Percentiles rank a stretch among this genome's conserved stretches.
These are phyloP conservation scores for Monosporascus sp. DNA, from an alignment of 2,329 filamentous ascomycete species.

Conservation along the genomic window DNA sequence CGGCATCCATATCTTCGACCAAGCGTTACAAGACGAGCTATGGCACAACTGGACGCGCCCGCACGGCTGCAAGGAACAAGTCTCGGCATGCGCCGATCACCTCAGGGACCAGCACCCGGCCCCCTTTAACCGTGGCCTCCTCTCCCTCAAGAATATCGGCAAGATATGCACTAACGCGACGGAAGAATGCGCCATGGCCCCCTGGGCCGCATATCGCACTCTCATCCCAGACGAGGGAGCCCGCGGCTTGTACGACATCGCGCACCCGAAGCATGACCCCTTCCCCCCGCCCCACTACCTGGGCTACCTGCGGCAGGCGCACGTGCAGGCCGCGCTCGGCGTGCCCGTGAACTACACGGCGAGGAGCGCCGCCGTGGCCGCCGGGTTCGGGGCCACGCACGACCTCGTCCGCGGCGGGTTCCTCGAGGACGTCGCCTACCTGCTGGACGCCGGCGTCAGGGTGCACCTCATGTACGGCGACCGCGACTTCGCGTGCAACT, in stretches of 20 bases:
- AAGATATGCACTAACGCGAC: constrained; percentile 49
- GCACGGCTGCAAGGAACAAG: not conserved
- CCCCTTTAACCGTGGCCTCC: not conserved
- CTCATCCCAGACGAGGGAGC: constrained; percentile 4
- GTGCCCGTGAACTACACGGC: constrained; percentile 52
- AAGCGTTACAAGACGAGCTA: not conserved
- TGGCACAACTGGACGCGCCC: not conserved
- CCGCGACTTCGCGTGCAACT: constrained; percentile 50
- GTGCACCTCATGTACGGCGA: constrained; percentile 53
- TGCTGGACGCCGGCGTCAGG: constrained; percentile 50
- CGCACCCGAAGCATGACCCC: constrained; percentile 36
- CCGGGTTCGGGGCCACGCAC: constrained; percentile 33
- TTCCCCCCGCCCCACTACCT: constrained; percentile 47
- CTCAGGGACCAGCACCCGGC: not conserved
- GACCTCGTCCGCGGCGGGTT: constrained; percentile 22
- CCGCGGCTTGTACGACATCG: constrained; percentile 21
- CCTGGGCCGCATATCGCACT: not conserved
- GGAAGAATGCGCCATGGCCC: not conserved
- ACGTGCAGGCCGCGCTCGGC: constrained; percentile 45
- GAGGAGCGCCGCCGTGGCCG: constrained; percentile 33
- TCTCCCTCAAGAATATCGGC: constrained; percentile 31
- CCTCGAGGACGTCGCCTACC: constrained; percentile 39
- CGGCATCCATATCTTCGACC: not conserved
- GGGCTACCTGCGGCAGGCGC: constrained; percentile 49
- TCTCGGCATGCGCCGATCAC: not conserved